Base-by-base conservation (phyloP, 179 eudicot genomes). In the Spinacia oleracea region DNA sequence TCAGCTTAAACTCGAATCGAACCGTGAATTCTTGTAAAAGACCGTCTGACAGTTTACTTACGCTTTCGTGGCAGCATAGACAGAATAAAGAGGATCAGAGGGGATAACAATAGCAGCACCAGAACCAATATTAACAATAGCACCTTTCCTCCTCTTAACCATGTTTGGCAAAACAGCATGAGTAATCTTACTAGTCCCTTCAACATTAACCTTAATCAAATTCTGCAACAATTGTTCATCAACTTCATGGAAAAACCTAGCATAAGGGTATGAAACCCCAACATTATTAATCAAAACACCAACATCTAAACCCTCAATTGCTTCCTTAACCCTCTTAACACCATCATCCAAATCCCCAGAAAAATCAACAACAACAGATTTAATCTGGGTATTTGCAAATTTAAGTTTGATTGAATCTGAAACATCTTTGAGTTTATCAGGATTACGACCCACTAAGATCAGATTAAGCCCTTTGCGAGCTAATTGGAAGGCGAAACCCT, bases 51-150 rank as follows among this genome's bases (percentile, higher is more conserved):
- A 3, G 15, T 50, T 6, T 31, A 34, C 96, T 85, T 83, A 94
- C 97, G 96, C 93, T 91, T 94, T 94, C 3, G 98, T 77, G 70
- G 98, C 98, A 68, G 94, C 98, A 78, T 94, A 94, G 23, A 94
- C 86, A 25, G 98, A 84, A 45, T 89, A 94, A 12, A 94, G 93
- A 73, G 98, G 98, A 81, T 94, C 91, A 79, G 96, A 90, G 31
- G 98, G 97, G 32, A 94, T 84, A 31, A 91, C 97, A 83, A 86
- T 86, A 40, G 98, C 91, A 50, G 92, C 92, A 58, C 96, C 98
- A 43, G 98, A 95, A 0, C 98, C 98, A 81, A 94, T 90, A 81
- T 94, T 94, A n/a, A 92, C 97, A 80, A 94, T 91, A 3, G 98
- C 98, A 72, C 98, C 98, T 69, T 71, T 91, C 77, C 83, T 88